These are phyloP conservation scores for Aegilops umbellulata DNA, from an alignment of 176 grass and related monocot species.

Conservation along the genomic window DNA sequence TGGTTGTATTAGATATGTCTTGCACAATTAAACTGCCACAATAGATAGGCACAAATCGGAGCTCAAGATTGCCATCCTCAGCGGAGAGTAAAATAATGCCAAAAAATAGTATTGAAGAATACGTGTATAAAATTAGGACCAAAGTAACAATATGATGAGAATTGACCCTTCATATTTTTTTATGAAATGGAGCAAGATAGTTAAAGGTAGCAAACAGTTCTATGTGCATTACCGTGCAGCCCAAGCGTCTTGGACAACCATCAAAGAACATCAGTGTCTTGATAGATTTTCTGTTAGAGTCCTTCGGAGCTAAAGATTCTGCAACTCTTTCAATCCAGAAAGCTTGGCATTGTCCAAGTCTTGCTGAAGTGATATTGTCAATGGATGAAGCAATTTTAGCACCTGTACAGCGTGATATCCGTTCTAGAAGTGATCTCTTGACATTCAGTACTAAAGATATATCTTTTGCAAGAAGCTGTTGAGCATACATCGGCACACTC, in stretches of 20 bases:
- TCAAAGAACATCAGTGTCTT: conserved; percentile 99
- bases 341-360: conserved; percentile 71
- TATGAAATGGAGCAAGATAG: neutral
- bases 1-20: conserved; percentile 22
- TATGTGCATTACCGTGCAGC: conserved; percentile 84
- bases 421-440: conserved; percentile 84
- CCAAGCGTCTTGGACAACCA: conserved; percentile 91
- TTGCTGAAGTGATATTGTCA: conserved; percentile 54
- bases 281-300: conserved; percentile 57
- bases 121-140: neutral
- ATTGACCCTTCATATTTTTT: neutral
- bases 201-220: conserved; percentile 7
- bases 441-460: conserved; percentile 95
- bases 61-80: neutral
- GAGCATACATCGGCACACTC: conserved; percentile 79
- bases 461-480: conserved; percentile 85
- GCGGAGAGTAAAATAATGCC: neutral
- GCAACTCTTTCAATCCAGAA: conserved; percentile 82
- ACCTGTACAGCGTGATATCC: conserved; percentile 86
- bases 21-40: conserved; percentile 1
- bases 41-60: conserved; percentile 10
- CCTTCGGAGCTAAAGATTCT: conserved; percentile 45
- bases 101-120: neutral
- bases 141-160: neutral
- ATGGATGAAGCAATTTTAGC: conserved; percentile 76